These are phyloP conservation scores for Coemansia sp. DNA, from an alignment of 192 early-diverging fungal genomes.

Conservation along the genomic window DNA sequence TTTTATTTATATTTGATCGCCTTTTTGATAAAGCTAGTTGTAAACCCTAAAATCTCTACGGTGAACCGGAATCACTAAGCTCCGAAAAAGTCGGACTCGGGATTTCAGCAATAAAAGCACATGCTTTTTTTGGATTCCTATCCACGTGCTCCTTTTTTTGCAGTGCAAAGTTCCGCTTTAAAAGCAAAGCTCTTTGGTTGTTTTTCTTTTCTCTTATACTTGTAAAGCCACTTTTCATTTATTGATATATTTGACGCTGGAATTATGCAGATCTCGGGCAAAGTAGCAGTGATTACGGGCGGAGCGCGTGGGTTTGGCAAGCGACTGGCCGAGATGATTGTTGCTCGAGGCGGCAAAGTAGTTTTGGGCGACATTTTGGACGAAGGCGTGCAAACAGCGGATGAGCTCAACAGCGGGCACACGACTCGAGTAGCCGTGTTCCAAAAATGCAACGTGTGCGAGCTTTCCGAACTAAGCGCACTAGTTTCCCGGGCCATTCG, in stretches of 20 bases:
- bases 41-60: no score
- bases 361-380: constrained; percentile 62
- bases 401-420: constrained; percentile 26
- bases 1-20: neutral
- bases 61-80: no score
- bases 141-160: no score
- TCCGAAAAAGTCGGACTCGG: no score
- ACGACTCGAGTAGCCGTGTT: constrained; percentile 32
- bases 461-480: constrained; percentile 22
- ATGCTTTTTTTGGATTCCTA: no score
- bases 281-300: constrained; percentile 70
- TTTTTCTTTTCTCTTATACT: neutral
- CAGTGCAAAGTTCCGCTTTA: no score
- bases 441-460: constrained; percentile 56
- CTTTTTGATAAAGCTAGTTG: no score
- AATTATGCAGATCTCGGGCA: constrained; percentile 50
- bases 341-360: constrained; percentile 60
- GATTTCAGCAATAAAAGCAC: no score
- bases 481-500: constrained; percentile 45
- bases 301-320: constrained; percentile 67
- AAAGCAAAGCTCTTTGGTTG: neutral
- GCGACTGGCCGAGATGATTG: constrained; percentile 57
- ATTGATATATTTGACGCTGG: neutral
- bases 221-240: neutral
- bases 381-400: constrained; percentile 43